Evolutionary conservation across 331 rosid genomes (phyloP).

Genomic region (Malus hybrid): DNA sequence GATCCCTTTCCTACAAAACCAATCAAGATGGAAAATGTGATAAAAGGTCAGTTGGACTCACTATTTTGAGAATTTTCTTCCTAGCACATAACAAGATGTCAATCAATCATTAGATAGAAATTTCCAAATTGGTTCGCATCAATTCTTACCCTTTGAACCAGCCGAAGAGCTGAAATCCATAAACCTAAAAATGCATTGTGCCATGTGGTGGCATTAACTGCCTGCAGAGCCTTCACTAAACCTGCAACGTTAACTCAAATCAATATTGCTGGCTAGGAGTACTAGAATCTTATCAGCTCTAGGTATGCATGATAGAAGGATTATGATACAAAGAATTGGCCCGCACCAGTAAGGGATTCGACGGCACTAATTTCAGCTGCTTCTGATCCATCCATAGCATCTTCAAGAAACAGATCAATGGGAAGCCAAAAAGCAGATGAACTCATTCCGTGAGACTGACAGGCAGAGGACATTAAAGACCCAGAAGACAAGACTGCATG

Average conservation of each 20-base stretch:
- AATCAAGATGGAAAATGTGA: neutral
- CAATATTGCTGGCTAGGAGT: conserved; percentile 11
- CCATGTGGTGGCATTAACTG: conserved; percentile 65
- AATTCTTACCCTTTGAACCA: conserved; percentile 80
- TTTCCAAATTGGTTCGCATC: conserved; percentile 6
- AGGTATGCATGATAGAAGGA: neutral
- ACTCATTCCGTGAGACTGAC: conserved; percentile 52
- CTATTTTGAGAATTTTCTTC: neutral
- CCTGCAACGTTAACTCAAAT: conserved; percentile 46
- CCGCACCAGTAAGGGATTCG: conserved; percentile 58
- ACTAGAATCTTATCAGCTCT: neutral
- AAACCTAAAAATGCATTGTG: conserved; percentile 75
- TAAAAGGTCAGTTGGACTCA: neutral
- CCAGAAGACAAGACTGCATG: conserved; percentile 54
- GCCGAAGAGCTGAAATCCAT: conserved; percentile 84
- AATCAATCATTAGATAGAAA: neutral
- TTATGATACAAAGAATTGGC: conserved; percentile 2
- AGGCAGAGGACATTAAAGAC: conserved; percentile 40
- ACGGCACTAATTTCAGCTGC: conserved; percentile 62
- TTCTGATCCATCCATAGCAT: conserved; percentile 78
- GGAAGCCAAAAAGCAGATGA: conserved; percentile 87
- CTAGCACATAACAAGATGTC: neutral
- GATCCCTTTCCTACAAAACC: conserved; percentile 64
- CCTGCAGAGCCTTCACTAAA: conserved; percentile 67
- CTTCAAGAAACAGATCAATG: conserved; percentile 83